A percentile compares a stretch with the other conserved stretches of the same genome.
Evolutionary conservation across 1,284 basidiomycete species (phyloP).

Genomic region (Malassezia pachydermatis): DNA sequence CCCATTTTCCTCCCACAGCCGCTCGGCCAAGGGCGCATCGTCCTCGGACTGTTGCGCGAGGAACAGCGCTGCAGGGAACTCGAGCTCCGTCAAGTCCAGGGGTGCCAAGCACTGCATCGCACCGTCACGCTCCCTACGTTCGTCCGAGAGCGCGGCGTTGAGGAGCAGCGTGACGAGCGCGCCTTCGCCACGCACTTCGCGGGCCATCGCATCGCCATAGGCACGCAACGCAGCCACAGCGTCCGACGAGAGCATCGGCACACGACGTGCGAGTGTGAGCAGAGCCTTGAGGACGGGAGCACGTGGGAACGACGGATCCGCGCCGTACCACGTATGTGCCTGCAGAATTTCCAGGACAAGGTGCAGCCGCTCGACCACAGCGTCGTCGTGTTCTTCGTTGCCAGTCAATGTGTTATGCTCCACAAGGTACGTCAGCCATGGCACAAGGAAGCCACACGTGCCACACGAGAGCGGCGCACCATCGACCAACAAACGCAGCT

Average conservation of each 20-base stretch:
- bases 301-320: conserved; percentile 45
- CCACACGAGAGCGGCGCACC: conserved; percentile 71
- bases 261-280: conserved; percentile 63
- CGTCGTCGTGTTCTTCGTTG: conserved; percentile 56
- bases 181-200: conserved; percentile 44
- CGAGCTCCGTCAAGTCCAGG: conserved; percentile 85
- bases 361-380: conserved; percentile 74
- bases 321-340: conserved; percentile 76
- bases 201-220: conserved; percentile 69
- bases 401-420: conserved; percentile 59
- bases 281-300: conserved; percentile 59
- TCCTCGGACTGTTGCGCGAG: conserved; percentile 72
- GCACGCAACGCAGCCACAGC: conserved; percentile 73
- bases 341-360: conserved; percentile 74
- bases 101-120: conserved; percentile 86
- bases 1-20: conserved; percentile 92
- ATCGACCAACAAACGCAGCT: conserved; percentile 70
- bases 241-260: conserved; percentile 74
- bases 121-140: conserved; percentile 76
- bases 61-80: conserved; percentile 83
- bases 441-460: conserved; percentile 71
- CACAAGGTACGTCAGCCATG: conserved; percentile 66
- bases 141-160: conserved; percentile 68
- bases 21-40: conserved; percentile 80
- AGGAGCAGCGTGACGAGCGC: conserved; percentile 53